Conservation (phyloP, 2,329 filamentous ascomycete species). For the Cercospora canescens region DNA sequence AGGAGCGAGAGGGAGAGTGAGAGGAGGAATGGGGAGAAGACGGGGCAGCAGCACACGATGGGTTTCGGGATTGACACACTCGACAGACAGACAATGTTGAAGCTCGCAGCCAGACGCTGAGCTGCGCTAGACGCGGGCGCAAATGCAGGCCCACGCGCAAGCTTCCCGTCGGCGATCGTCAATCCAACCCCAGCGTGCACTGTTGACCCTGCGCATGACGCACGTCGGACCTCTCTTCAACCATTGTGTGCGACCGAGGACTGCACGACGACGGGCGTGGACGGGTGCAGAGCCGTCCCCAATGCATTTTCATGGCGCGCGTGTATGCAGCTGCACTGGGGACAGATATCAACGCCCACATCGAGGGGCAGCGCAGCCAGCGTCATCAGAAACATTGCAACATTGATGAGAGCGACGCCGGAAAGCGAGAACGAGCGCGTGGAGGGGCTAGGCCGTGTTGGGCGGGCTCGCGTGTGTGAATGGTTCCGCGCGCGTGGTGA, state of each 20-base stretch:
- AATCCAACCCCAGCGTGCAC: slow-evolving; percentile 13
- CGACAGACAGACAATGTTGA: slow-evolving; percentile 7
- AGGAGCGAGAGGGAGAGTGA: not conserved
- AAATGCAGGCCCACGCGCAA: slow-evolving; percentile 15
- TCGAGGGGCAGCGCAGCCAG: not conserved
- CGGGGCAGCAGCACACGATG: slow-evolving; percentile 3
- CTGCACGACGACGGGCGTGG: not conserved
- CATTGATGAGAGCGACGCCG: not conserved
- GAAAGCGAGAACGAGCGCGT: not conserved
- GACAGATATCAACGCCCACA: slow-evolving; percentile 1
- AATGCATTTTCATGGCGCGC: not conserved
- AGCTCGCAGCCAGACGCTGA: slow-evolving; percentile 7
- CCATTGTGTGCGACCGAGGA: slow-evolving; percentile 5
- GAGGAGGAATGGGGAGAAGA: not conserved
- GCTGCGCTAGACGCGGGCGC: slow-evolving; percentile 5
- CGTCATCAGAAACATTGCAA: slow-evolving; percentile 4
- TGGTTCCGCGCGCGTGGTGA: not conserved
- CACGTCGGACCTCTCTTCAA: slow-evolving; percentile 3
- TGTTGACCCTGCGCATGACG: slow-evolving; percentile 2
- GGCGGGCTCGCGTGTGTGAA: not conserved
- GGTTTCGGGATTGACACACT: slow-evolving; percentile 7
- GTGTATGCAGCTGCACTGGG: not conserved
- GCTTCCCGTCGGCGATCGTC: slow-evolving; percentile 19
- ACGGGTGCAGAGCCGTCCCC: not conserved
- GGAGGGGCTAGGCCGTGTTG: not conserved